Evolutionary conservation across 1,284 basidiomycete genomes (phyloP), one percentile per base, ranked within the genome.

Genomic region (Apiotrichum laibachii): DNA sequence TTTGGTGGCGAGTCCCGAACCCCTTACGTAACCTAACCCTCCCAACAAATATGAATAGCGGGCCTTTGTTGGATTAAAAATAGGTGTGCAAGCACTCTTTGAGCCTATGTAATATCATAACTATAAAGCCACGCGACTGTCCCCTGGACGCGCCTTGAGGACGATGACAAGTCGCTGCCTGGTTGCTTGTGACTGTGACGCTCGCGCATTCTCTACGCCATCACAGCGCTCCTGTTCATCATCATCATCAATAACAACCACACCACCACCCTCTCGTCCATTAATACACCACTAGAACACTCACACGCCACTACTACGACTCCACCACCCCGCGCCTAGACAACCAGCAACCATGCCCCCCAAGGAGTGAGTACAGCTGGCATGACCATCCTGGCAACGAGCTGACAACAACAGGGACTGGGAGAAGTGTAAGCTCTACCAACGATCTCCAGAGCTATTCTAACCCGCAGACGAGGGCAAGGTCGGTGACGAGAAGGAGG

Each of bases 351-450:
- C 42, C 21, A 92, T 94, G 92, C 82, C 91, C 56, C 90, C 92
- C 49, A 92, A 92, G 88, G 80, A 80, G 80, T 82, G 64, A 72
- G 81, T 75, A n/a, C 31, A 54, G 39, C 34, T 19, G 37, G 8
- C 21, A 39, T 34, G 26, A 22, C 19, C 22, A 12, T 12, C 33
- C 42, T 51, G 50, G 50, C 58, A 40, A 13, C 16, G 16, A 40
- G 26, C 61, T 49, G 47, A 40, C 49, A 39, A 44, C 37, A 35
- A 15, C 70, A 95, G 92, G 72, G 89, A 97, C 78, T 96, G 93
- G 93, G 93, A 97, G 80, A 96, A 95, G 79, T 95, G 92, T 93
- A 75, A 61, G 88, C 79, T 47, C 16, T 6, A 12, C 18, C 16
- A 5, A 26, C 1, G 40, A 6, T 26, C 31, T 16, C 7, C 3